These are phyloP conservation scores for Marasmius oreades DNA, from an alignment of 1,284 basidiomycete genomes.

Conservation along the genomic window DNA sequence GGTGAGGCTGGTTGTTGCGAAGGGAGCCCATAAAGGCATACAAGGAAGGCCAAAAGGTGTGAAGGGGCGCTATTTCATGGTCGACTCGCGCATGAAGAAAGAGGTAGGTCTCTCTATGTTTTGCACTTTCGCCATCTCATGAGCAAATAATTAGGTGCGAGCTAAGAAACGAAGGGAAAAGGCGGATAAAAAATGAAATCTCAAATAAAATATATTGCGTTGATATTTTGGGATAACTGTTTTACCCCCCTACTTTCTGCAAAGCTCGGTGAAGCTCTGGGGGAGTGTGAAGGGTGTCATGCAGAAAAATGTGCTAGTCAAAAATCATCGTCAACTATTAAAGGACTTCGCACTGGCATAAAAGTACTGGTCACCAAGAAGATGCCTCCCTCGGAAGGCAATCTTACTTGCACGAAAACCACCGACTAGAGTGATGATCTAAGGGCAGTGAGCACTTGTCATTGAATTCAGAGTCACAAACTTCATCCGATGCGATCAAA, in stretches of 20 bases:
- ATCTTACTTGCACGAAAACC: not conserved
- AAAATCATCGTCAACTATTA: too few relatives aligned
- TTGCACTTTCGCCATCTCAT: not conserved
- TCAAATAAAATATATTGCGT: too few relatives aligned
- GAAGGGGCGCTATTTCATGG: conserved; percentile 92
- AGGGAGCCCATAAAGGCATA: conserved; percentile 84
- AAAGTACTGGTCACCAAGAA: not conserved
- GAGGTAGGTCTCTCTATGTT: conserved; percentile 46
- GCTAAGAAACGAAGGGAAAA: conserved; percentile 71
- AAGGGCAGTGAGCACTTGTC: not conserved
- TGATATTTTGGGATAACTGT: too few relatives aligned
- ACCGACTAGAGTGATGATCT: not conserved
- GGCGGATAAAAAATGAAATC: conserved; percentile 58
- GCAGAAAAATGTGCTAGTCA: too few relatives aligned
- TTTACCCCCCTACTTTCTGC: conserved; percentile 7
- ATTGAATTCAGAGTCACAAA: not conserved
- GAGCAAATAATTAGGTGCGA: conserved; percentile 45
- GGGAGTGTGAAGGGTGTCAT: too few relatives aligned
- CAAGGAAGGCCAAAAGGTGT: conserved; percentile 96
- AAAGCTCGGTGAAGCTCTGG: not conserved
- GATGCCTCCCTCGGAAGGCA: not conserved
- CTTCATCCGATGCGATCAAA: not conserved
- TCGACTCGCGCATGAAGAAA: conserved; percentile 84
- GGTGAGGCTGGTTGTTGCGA: conserved; percentile 89
- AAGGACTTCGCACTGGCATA: too few relatives aligned